Evolutionary conservation across 176 grass and related monocot species (phyloP).

Genomic region (Poa annua): DNA sequence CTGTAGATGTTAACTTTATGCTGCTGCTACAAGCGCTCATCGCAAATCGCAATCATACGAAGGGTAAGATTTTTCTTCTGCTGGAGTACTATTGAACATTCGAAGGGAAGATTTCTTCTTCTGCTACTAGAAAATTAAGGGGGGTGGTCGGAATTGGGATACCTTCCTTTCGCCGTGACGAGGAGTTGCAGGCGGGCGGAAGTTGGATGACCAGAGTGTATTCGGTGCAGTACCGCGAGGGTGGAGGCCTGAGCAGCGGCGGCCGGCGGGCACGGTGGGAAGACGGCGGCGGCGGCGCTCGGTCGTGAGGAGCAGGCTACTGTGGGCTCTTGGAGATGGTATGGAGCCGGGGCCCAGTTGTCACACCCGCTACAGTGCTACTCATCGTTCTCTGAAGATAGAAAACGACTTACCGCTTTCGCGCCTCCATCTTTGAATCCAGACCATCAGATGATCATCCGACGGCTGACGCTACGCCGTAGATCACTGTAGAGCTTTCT

Average conservation of each 20-base stretch:
- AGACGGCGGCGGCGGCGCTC: background rate
- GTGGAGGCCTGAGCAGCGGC: background rate
- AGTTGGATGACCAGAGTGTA: background rate
- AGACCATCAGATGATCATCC: too few relatives aligned
- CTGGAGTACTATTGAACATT: too few relatives aligned
- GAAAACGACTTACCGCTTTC: too few relatives aligned
- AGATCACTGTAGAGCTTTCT: too few relatives aligned
- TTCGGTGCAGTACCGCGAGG: background rate
- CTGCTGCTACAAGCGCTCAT: background rate
- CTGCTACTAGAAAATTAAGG: background rate
- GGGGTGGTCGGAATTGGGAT: background rate
- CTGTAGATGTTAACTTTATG: background rate
- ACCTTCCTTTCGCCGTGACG: background rate
- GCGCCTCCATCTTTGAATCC: too few relatives aligned
- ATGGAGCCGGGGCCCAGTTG: background rate
- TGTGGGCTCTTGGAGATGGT: slow-evolving; percentile 7
- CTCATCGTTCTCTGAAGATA: too few relatives aligned
- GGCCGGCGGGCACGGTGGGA: background rate
- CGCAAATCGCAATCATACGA: background rate
- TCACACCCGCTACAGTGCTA: too few relatives aligned
- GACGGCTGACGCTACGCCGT: too few relatives aligned
- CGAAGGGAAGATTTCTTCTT: too few relatives aligned
- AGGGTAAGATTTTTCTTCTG: too few relatives aligned
- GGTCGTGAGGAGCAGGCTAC: background rate
- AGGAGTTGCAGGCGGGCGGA: background rate